These are phyloP conservation scores for Fusarium torulosum DNA, from an alignment of 2,329 filamentous ascomycete species.

Conservation along the genomic window DNA sequence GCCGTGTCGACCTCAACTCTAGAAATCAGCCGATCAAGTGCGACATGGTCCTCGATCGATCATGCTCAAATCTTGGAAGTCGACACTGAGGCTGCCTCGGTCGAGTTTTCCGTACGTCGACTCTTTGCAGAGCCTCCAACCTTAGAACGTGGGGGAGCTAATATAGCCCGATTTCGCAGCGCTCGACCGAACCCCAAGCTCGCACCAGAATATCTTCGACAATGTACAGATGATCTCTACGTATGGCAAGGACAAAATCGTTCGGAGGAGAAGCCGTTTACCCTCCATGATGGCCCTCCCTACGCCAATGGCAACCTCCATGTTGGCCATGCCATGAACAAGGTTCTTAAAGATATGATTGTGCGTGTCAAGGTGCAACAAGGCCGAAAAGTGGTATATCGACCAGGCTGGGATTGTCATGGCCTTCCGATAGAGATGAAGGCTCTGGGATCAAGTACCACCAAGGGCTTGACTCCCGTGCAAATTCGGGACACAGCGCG, in stretches of 20 bases:
- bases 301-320: slow-evolving; percentile 96
- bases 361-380: slow-evolving; percentile 82
- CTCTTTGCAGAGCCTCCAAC: not conserved
- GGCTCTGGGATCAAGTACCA: slow-evolving; percentile 73
- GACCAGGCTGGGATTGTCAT: slow-evolving; percentile 98
- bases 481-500: slow-evolving; percentile 75
- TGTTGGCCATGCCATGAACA: slow-evolving; percentile 95
- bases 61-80: slow-evolving; percentile 75
- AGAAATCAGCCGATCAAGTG: slow-evolving; percentile 15
- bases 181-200: slow-evolving; percentile 64
- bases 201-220: slow-evolving; percentile 72
- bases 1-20: slow-evolving; percentile 25
- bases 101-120: slow-evolving; percentile 75
- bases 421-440: slow-evolving; percentile 97
- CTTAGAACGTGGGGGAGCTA: slow-evolving; percentile 25
- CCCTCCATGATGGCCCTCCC: slow-evolving; percentile 94
- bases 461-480: slow-evolving; percentile 62
- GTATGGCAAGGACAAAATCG: slow-evolving; percentile 79
- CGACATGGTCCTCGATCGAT: slow-evolving; percentile 49
- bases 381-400: slow-evolving; percentile 78
- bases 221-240: slow-evolving; percentile 90
- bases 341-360: slow-evolving; percentile 95
- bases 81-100: slow-evolving; percentile 80
- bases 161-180: slow-evolving; percentile 52
- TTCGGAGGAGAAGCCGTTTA: slow-evolving; percentile 72